Evolutionary conservation across 352 stramenopile species (phyloP), one percentile per base, ranked within the genome.

Genomic region (Phytophthora citricola): DNA sequence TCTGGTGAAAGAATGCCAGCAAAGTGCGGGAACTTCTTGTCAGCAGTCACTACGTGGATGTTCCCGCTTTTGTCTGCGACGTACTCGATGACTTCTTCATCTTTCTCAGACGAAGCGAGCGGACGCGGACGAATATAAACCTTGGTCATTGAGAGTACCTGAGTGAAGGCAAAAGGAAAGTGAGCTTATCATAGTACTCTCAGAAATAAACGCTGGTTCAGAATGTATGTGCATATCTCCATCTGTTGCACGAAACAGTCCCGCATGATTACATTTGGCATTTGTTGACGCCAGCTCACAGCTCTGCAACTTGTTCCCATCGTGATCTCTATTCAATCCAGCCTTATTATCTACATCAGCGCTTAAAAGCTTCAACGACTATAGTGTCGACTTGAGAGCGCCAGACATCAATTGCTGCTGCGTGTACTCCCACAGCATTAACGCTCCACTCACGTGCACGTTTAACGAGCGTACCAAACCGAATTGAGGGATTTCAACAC

Each of bases 401-500:
- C 48, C 67, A 24, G 66, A 59, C 49, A 78, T 54, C 11, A 93
- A 66, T 32, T 78, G 87, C 69, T 99, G 95, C 66, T 97, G 95
- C 17, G 94, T 98, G 75, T 98, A 98, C 71, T 98, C 94, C 96
- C 97, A 99, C 54, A 99, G 83, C 50, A 97, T 64, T 22, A 99
- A 86, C 17, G 97, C 94, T 47, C 95, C 96, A 58, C 90, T 98
- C 20, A 99, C 97, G 68, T 99, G 97, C 43, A 99, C 97, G 63
- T 99, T 99, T 27, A 99, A 86, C 47, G 91, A 98, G 6, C 97
- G 87, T 50, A 98, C 98, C 40, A 99, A 91, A 1, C 97, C 97
- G 49, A 98, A 91, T 69, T 99, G 97, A 15, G 97, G 97, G 73
- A 99, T 99, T 76, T 99, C 97, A 24, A 99, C 91, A 61, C 97